Conservation (phyloP, 2,329 filamentous ascomycete genomes). For the Rosellinia necatrix region DNA sequence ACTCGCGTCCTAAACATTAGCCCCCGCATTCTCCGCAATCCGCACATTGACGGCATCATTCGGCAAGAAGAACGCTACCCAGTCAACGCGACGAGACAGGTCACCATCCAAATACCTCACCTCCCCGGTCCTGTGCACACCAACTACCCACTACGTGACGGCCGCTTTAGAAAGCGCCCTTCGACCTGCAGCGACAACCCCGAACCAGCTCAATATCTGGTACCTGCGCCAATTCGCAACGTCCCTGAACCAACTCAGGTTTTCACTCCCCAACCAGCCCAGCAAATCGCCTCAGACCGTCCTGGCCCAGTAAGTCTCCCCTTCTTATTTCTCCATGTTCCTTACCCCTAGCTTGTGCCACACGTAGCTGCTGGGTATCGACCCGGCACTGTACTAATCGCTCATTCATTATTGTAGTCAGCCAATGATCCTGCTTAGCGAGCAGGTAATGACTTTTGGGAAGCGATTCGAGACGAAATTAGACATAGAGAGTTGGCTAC, state of each 20-base stretch:
- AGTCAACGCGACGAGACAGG: not conserved
- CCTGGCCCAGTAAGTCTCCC: slow-evolving; percentile 5
- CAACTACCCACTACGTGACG: not conserved
- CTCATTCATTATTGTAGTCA: slow-evolving; percentile 7
- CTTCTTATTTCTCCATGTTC: too few relatives aligned
- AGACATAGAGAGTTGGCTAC: not conserved
- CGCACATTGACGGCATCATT: not conserved
- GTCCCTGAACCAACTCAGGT: not conserved
- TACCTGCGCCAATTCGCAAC: not conserved
- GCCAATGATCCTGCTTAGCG: slow-evolving; percentile 26
- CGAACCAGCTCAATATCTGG: slow-evolving; percentile 4
- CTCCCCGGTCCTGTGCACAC: not conserved
- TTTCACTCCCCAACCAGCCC: not conserved
- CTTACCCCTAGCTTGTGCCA: too few relatives aligned
- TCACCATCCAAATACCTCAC: slow-evolving; percentile 14
- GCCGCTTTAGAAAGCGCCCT: slow-evolving; percentile 4
- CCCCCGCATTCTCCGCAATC: not conserved
- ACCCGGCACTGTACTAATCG: slow-evolving; percentile 2
- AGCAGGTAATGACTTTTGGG: slow-evolving; percentile 17
- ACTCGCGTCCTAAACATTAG: slow-evolving; percentile 2
- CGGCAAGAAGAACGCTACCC: not conserved
- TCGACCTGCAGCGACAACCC: not conserved
- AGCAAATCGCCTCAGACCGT: not conserved
- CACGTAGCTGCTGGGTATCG: not conserved
- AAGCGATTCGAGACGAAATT: not conserved